A percentile compares a stretch with the other conserved stretches of the same genome.
Evolutionary conservation across 352 stramenopile genomes (phyloP).

Genomic region (Phytophthora boehmeriae): DNA sequence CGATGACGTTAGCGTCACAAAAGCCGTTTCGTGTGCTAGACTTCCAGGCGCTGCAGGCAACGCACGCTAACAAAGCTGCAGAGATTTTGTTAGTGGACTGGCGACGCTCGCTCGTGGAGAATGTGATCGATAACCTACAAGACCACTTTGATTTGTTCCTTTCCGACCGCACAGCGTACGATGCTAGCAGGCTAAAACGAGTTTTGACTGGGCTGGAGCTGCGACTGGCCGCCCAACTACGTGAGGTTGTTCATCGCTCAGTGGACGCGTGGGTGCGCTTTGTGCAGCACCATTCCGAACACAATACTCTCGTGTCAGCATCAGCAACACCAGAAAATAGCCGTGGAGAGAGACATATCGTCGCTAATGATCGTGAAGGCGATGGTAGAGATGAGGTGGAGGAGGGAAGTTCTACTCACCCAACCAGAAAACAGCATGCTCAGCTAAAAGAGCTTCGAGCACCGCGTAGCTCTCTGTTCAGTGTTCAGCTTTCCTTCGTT

Average conservation of each 20-base stretch:
- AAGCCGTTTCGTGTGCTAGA: constrained; percentile 87
- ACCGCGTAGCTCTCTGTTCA: constrained; percentile 78
- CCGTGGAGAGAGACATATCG: background rate
- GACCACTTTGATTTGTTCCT: constrained; percentile 95
- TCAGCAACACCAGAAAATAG: constrained; percentile 4
- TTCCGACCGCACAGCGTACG: constrained; percentile 72
- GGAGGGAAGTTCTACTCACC: constrained; percentile 10
- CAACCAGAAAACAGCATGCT: constrained; percentile 6
- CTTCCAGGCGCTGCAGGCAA: constrained; percentile 82
- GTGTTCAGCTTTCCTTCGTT: constrained; percentile 73
- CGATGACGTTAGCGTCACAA: constrained; percentile 46
- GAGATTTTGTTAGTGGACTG: constrained; percentile 89
- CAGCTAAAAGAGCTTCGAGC: constrained; percentile 39
- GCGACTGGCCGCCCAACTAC: constrained; percentile 86
- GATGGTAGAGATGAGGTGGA: constrained; percentile 6
- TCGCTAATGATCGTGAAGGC: constrained; percentile 5
- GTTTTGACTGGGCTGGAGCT: constrained; percentile 88
- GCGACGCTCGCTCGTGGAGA: constrained; percentile 90
- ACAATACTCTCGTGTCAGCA: background rate
- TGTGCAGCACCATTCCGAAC: constrained; percentile 33
- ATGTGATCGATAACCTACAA: constrained; percentile 94
- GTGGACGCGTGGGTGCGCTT: constrained; percentile 69
- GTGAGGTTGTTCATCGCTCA: constrained; percentile 67
- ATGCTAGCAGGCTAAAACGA: constrained; percentile 56
- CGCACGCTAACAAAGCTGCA: constrained; percentile 74